These are phyloP conservation scores for Saccharomycopsis selenospora DNA, from an alignment of 805 yeast genomes.

Conservation along the genomic window DNA sequence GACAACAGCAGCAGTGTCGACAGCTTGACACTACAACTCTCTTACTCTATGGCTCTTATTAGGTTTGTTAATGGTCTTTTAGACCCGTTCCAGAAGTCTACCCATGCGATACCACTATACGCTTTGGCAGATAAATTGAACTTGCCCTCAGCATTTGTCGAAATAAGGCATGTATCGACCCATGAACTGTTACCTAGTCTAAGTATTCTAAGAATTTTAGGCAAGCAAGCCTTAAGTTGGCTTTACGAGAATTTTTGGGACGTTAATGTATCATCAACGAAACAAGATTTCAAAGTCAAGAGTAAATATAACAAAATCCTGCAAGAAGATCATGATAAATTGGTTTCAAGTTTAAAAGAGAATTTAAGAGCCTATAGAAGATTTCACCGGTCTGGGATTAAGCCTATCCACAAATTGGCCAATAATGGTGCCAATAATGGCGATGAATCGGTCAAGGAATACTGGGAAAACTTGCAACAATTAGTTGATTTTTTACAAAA, in stretches of 20 bases:
- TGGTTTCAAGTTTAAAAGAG: constrained; percentile 26
- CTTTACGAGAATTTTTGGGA: constrained; percentile 68
- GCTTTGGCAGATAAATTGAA: constrained; percentile 59
- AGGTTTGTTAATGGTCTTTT: constrained; percentile 86
- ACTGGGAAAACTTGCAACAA: constrained; percentile 29
- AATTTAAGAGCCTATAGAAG: constrained; percentile 43
- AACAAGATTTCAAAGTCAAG: constrained; percentile 9
- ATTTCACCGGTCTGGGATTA: constrained; percentile 40
- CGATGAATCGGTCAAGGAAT: constrained; percentile 31
- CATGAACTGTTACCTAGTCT: constrained; percentile 78
- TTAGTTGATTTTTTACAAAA: constrained; percentile 23
- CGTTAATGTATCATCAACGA: constrained; percentile 16
- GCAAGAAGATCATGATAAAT: constrained; percentile 2
- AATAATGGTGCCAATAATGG: constrained; percentile 39
- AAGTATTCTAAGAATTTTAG: constrained; percentile 55
- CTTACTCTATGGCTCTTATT: constrained; percentile 68
- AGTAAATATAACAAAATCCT: constrained; percentile 15
- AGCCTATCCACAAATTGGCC: constrained; percentile 28
- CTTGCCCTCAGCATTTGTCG: constrained; percentile 80
- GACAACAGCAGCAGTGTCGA: constrained; percentile 27
- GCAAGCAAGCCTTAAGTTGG: constrained; percentile 66
- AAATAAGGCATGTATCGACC: constrained; percentile 81
- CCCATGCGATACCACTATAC: constrained; percentile 71
- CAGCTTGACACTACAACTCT: constrained; percentile 36
- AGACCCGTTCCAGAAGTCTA: constrained; percentile 79